These are phyloP conservation scores for Tremellales sp. DNA, from an alignment of 1,284 basidiomycete species.

Conservation along the genomic window DNA sequence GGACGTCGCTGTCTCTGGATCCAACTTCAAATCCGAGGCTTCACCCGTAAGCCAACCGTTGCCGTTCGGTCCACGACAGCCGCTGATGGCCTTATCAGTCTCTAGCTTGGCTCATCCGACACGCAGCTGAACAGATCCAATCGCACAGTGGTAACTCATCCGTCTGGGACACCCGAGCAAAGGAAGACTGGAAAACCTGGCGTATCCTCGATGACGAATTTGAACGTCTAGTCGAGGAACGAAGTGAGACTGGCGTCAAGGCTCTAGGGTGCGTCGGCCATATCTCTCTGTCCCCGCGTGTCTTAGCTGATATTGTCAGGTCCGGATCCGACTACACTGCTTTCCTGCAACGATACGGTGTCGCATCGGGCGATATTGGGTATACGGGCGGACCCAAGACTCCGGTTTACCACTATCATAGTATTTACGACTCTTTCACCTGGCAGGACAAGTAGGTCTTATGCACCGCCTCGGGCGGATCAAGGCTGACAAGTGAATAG, in stretches of 20 bases:
- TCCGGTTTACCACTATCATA: slow-evolving; percentile 68
- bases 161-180: slow-evolving; percentile 43
- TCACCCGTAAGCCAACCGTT: slow-evolving; percentile 47
- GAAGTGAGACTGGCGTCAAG: slow-evolving; percentile 17
- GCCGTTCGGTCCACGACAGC: background rate
- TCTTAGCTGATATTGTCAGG: slow-evolving; percentile 32
- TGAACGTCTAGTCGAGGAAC: slow-evolving; percentile 5
- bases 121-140: slow-evolving; percentile 62
- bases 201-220: slow-evolving; percentile 9
- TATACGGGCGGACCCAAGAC: slow-evolving; percentile 53
- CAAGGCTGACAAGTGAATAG: slow-evolving; percentile 21
- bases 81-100: slow-evolving; percentile 59
- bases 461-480: background rate
- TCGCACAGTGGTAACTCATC: slow-evolving; percentile 51
- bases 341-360: slow-evolving; percentile 56
- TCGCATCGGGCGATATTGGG: slow-evolving; percentile 50
- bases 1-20: slow-evolving; percentile 68
- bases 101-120: slow-evolving; percentile 67
- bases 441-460: slow-evolving; percentile 56
- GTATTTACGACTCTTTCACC: slow-evolving; percentile 67
- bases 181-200: slow-evolving; percentile 31
- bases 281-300: no score
- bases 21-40: slow-evolving; percentile 54
- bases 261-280: slow-evolving; percentile 22
- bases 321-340: slow-evolving; percentile 67